phyloP scores from a whole-genome alignment of 208 protist species.

The Strigomonas galati region DNA sequence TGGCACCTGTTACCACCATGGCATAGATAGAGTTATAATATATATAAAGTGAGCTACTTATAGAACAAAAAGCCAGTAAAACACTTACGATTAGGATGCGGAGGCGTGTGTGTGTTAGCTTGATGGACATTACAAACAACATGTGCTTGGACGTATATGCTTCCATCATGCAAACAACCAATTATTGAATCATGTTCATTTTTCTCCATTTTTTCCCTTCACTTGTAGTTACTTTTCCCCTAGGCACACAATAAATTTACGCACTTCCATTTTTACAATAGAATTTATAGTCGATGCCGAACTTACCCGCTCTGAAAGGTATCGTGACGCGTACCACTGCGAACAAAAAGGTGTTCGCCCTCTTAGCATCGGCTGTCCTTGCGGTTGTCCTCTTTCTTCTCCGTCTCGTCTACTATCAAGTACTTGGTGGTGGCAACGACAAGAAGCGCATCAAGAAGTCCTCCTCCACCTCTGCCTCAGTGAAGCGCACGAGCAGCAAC shows the following conservation, averaged over 20 bases:
- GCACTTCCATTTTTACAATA: background rate
- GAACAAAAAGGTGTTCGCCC: background rate
- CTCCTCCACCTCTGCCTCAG: background rate
- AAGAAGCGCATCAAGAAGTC: conserved; percentile 10
- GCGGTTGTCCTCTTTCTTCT: conserved; percentile 8
- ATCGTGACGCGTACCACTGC: too few species aligned
- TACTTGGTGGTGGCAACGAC: background rate
- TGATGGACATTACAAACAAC: too few species aligned
- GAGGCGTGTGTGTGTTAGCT: too few species aligned
- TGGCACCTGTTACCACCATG: too few species aligned
- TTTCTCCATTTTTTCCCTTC: background rate
- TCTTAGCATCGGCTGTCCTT: conserved; percentile 2
- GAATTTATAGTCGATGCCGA: too few species aligned
- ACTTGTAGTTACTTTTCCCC: background rate
- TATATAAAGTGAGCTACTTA: background rate
- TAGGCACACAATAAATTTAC: background rate
- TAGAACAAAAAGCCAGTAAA: background rate
- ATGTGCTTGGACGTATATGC: too few species aligned
- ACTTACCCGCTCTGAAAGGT: too few species aligned
- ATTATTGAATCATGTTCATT: too few species aligned
- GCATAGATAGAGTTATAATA: background rate
- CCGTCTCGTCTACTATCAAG: background rate
- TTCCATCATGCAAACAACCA: too few species aligned
- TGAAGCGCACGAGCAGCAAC: conserved; percentile 7
- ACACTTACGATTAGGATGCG: too few species aligned